Conservation (phyloP, 1,284 basidiomycete species). For the Exobasidium rhododendri region DNA sequence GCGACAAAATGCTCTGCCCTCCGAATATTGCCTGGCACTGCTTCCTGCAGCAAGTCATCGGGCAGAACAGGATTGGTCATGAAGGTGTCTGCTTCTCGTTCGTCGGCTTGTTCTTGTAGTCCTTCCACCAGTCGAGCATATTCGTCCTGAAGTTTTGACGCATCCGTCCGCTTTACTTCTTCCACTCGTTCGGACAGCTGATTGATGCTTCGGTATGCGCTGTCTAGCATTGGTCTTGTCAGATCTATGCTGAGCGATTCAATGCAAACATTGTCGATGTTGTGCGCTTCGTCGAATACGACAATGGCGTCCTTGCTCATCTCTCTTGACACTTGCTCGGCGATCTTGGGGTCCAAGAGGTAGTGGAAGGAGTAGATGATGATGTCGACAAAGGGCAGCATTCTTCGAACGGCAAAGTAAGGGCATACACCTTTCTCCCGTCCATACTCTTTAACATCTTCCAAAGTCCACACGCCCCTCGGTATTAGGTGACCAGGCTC, state of each 20-base stretch:
- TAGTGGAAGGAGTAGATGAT: slow-evolving; percentile 99
- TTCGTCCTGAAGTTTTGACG: slow-evolving; percentile 90
- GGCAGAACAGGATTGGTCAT: slow-evolving; percentile 85
- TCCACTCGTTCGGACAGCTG: slow-evolving; percentile 89
- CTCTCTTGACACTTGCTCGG: slow-evolving; percentile 97
- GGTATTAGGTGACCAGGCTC: slow-evolving; percentile 83
- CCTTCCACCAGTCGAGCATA: slow-evolving; percentile 96
- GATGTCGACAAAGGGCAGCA: slow-evolving; percentile 94
- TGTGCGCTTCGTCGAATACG: slow-evolving; percentile 99
- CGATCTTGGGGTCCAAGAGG: slow-evolving; percentile 95
- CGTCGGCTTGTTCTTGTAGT: slow-evolving; percentile 64
- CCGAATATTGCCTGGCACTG: slow-evolving; percentile 94
- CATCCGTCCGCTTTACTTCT: slow-evolving; percentile 93
- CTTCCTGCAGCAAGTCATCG: slow-evolving; percentile 89
- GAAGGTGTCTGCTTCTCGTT: slow-evolving; percentile 74
- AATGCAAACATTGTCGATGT: slow-evolving; percentile 99
- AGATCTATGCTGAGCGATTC: slow-evolving; percentile 97
- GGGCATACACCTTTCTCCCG: slow-evolving; percentile 83
- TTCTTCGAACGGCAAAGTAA: slow-evolving; percentile 92
- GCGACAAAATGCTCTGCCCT: slow-evolving; percentile 99
- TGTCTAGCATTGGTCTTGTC: slow-evolving; percentile 97
- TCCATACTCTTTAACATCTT: slow-evolving; percentile 86
- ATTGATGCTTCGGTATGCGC: slow-evolving; percentile 81
- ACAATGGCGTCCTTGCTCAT: slow-evolving; percentile 97
- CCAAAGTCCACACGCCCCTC: slow-evolving; percentile 86